These are phyloP conservation scores for Neodidymelliopsis sp. DNA, from an alignment of 2,329 filamentous ascomycete species.

Conservation along the genomic window DNA sequence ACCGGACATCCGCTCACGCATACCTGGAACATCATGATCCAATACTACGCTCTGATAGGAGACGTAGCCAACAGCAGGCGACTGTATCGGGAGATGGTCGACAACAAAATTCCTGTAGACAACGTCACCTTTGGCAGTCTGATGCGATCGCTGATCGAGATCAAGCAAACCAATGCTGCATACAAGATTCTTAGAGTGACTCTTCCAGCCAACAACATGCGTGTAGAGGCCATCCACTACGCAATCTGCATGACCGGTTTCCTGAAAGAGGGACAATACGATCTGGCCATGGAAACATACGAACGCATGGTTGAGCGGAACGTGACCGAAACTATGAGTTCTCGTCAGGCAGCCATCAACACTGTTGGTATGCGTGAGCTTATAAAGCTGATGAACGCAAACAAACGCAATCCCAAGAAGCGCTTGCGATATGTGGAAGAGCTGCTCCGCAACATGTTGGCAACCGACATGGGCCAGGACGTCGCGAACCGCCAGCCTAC, in stretches of 20 bases:
- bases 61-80: constrained; percentile 63
- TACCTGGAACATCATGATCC: constrained; percentile 82
- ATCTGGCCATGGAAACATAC: constrained; percentile 61
- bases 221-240: constrained; percentile 59
- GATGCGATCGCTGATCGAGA: constrained; percentile 64
- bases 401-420: constrained; percentile 21
- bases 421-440: constrained; percentile 38
- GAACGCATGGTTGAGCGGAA: constrained; percentile 51
- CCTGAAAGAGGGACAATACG: constrained; percentile 48
- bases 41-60: constrained; percentile 70
- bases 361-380: constrained; percentile 35
- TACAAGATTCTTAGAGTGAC: constrained; percentile 60
- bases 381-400: constrained; percentile 20
- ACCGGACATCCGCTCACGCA: constrained; percentile 61
- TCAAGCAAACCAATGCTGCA: constrained; percentile 63
- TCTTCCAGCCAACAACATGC: constrained; percentile 58
- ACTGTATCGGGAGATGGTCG: constrained; percentile 64
- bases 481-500: constrained; percentile 37
- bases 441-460: constrained; percentile 36
- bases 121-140: constrained; percentile 67
- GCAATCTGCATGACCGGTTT: constrained; percentile 62
- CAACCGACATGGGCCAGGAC: constrained; percentile 37
- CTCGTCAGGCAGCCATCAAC: constrained; percentile 51
- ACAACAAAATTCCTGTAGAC: constrained; percentile 60
- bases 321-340: constrained; percentile 52